Percentiles rank a stretch among this genome's conserved stretches.
Conservation (phyloP, 805 yeast genomes). For the Metschnikowia baotianmanensis region DNA sequence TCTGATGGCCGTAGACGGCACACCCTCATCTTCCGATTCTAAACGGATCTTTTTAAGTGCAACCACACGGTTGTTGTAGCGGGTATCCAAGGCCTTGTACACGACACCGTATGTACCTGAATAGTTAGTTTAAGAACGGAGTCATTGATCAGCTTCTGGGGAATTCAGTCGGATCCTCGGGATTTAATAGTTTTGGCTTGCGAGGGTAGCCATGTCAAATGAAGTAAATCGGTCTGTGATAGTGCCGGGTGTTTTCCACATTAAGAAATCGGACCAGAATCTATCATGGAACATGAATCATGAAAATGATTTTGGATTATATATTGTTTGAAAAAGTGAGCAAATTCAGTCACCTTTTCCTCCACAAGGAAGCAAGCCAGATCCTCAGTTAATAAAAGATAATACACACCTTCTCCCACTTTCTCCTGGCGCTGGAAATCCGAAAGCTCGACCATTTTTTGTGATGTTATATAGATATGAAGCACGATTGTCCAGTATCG, state of each 20-base stretch:
- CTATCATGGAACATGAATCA: too few relatives aligned
- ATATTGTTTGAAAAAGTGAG: too few relatives aligned
- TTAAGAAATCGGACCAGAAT: too few relatives aligned
- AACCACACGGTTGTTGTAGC: conserved; percentile 88
- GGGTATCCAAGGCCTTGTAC: conserved; percentile 88
- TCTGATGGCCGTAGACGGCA: conserved; percentile 96
- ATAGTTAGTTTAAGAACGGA: conserved; percentile 11
- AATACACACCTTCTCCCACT: conserved; percentile 81
- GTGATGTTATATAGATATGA: not conserved
- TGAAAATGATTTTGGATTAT: too few relatives aligned
- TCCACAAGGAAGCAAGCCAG: too few relatives aligned
- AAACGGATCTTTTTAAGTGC: conserved; percentile 93
- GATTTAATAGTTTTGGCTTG: too few relatives aligned
- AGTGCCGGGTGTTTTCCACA: too few relatives aligned
- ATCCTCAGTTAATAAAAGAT: not conserved
- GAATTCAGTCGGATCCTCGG: not conserved
- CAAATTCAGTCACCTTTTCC: too few relatives aligned
- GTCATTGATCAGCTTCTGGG: not conserved
- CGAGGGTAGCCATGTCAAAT: too few relatives aligned
- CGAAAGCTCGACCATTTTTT: conserved; percentile 75
- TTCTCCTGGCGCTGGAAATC: conserved; percentile 94
- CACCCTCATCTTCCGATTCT: conserved; percentile 97
- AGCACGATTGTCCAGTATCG: not conserved
- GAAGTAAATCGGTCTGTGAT: too few relatives aligned
- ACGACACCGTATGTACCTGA: conserved; percentile 94